Base-by-base conservation (phyloP, 2,329 filamentous ascomycete species). In the Chlorencoelia australis region DNA sequence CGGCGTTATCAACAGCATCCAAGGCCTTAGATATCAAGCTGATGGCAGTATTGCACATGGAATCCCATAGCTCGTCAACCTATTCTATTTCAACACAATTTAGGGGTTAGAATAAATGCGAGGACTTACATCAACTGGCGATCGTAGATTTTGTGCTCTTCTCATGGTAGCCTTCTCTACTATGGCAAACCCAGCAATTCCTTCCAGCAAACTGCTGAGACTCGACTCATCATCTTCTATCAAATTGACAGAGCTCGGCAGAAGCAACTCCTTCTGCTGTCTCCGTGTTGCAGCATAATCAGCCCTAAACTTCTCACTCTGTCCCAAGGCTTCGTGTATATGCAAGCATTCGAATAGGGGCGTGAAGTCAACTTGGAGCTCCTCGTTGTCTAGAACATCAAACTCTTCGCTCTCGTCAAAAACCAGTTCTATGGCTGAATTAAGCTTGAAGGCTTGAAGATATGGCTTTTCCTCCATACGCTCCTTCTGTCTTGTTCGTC, bases 61-160 rank as follows among this genome's bases (percentile, higher is more conserved):
- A 95, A 52, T 96, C 89, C 91, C 91, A 98, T 2, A 98, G 66
- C 60, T 96, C 91, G 54, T 98, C 91, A n/a, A 95, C 78, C 82
- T 88, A 43, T 16, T n/a, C n/a, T n/a, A n/a, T n/a, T n/a, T n/a
- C n/a, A n/a, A n/a, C n/a, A n/a, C n/a, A n/a, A n/a, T n/a, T n/a
- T n/a, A n/a, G n/a, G n/a, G n/a, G n/a, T n/a, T n/a, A n/a, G n/a
- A n/a, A 16, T 29, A 11, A 5, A 37, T 29, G 14, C 11, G 11
- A 4, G 5, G 10, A 54, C 74, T 59, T 59, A 89, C 88, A 64
- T 98, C 91, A 47, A 83, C 75, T 8, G 75, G 66, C 18, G 86
- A 82, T 44, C 91, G 78, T 33, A 98, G 66, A 52, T 91, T 84
- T 2, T 86, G 84, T 1, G 82, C 80, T 47, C 82, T 82, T 46